phyloP scores from a whole-genome alignment of 768 basidiomycete species.

The Sutorius australiensis region DNA sequence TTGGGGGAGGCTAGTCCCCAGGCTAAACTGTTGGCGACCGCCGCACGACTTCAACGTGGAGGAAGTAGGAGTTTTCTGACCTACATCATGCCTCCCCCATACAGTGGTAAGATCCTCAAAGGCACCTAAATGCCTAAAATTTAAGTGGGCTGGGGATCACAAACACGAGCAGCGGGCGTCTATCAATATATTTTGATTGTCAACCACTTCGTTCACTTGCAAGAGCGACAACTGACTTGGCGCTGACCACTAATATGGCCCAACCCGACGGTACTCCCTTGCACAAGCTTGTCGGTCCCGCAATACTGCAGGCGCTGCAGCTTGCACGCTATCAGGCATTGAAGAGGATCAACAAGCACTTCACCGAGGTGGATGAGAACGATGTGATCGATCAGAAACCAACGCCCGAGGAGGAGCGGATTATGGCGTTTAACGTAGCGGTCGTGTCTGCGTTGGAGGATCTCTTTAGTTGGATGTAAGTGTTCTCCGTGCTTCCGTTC shows the following conservation, averaged over 20 bases:
- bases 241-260: background rate
- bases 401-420: constrained; percentile 12
- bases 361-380: constrained; percentile 4
- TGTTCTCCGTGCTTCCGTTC: background rate
- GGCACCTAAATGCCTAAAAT: too few relatives aligned
- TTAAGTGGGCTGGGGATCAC: too few relatives aligned
- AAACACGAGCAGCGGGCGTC: too few relatives aligned
- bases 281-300: constrained; percentile 8
- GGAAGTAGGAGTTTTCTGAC: too few relatives aligned
- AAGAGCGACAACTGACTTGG: too few relatives aligned
- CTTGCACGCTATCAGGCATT: constrained; percentile 10
- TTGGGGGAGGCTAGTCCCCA: too few relatives aligned
- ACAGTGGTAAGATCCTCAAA: too few relatives aligned
- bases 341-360: background rate
- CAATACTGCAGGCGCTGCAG: constrained; percentile 6
- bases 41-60: too few relatives aligned
- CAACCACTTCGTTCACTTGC: too few relatives aligned
- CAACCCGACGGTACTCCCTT: background rate
- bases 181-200: too few relatives aligned
- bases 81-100: too few relatives aligned
- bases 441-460: constrained; percentile 16
- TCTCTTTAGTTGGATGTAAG: constrained; percentile 16
- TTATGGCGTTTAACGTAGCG: constrained; percentile 3
- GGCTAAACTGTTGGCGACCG: too few relatives aligned
- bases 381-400: constrained; percentile 12